Evolutionary conservation across 208 protist species (phyloP).

Genomic region (Leishmania lainsoni): DNA sequence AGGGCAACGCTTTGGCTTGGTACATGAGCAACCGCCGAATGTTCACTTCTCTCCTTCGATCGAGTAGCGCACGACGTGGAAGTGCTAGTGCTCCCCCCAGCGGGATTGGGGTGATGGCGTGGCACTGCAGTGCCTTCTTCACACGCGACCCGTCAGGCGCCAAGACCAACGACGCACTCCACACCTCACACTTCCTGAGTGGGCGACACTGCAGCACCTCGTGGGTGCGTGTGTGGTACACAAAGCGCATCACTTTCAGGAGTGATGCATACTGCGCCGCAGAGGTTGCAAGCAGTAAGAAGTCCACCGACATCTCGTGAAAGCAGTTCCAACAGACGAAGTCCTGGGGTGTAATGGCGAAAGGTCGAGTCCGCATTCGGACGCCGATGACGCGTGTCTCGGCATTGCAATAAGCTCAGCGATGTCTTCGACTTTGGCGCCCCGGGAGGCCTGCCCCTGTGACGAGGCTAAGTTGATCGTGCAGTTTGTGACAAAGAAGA

Average conservation of each 20-base stretch:
- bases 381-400: constrained; percentile 27
- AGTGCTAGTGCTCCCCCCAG: background rate
- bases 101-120: background rate
- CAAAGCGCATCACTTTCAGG: constrained; percentile 10
- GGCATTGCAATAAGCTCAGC: constrained; percentile 29
- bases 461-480: constrained; percentile 34
- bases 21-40: no score
- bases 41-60: no score
- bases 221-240: constrained; percentile 18
- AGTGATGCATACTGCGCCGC: constrained; percentile 17
- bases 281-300: constrained; percentile 26
- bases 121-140: constrained; percentile 27
- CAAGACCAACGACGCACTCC: constrained; percentile 30
- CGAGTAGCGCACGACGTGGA: background rate
- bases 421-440: constrained; percentile 48
- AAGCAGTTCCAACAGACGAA: constrained; percentile 19
- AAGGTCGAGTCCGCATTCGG: constrained; percentile 38
- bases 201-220: constrained; percentile 23
- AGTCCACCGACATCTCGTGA: constrained; percentile 53
- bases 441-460: constrained; percentile 28
- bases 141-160: constrained; percentile 42
- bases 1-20: background rate
- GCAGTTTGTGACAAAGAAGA: constrained; percentile 50
- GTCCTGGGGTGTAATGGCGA: constrained; percentile 15
- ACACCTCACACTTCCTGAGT: constrained; percentile 17